These are phyloP conservation scores for Cyberlindnera maritima DNA, from an alignment of 805 yeast species.

Conservation along the genomic window DNA sequence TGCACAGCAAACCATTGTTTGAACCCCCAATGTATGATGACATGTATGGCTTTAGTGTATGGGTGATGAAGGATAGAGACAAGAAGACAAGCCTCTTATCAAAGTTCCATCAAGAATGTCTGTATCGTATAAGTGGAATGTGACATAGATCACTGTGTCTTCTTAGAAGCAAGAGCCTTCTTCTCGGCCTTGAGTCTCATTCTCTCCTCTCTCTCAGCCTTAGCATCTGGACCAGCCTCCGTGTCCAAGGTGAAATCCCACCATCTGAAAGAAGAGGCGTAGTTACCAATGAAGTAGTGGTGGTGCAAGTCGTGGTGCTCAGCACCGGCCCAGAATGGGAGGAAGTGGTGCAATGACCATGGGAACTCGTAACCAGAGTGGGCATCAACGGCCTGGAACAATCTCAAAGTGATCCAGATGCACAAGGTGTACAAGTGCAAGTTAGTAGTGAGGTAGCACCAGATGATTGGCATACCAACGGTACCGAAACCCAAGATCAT, in stretches of 20 bases:
- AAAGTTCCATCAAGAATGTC: background rate
- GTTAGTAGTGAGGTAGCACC: conserved; percentile 71
- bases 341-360: conserved; percentile 86
- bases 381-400: conserved; percentile 95
- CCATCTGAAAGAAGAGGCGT: conserved; percentile 93
- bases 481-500: conserved; percentile 91
- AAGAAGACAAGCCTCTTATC: background rate
- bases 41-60: background rate
- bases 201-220: conserved; percentile 65
- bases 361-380: conserved; percentile 99
- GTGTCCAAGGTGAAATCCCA: conserved; percentile 89
- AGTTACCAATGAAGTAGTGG: conserved; percentile 92
- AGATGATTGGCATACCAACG: conserved; percentile 88
- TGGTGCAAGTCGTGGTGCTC: conserved; percentile 98
- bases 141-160: conserved; percentile 5
- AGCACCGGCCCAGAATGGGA: conserved; percentile 98
- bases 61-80: background rate
- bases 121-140: background rate
- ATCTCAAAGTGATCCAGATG: conserved; percentile 81
- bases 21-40: background rate
- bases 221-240: conserved; percentile 85
- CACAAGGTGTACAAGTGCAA: conserved; percentile 89
- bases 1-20: too few relatives aligned
- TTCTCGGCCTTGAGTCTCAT: conserved; percentile 37
- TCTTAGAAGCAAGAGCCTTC: conserved; percentile 16